phyloP scores from a whole-genome alignment of 2,329 filamentous ascomycete species.

The Blumeriella jaapii region DNA sequence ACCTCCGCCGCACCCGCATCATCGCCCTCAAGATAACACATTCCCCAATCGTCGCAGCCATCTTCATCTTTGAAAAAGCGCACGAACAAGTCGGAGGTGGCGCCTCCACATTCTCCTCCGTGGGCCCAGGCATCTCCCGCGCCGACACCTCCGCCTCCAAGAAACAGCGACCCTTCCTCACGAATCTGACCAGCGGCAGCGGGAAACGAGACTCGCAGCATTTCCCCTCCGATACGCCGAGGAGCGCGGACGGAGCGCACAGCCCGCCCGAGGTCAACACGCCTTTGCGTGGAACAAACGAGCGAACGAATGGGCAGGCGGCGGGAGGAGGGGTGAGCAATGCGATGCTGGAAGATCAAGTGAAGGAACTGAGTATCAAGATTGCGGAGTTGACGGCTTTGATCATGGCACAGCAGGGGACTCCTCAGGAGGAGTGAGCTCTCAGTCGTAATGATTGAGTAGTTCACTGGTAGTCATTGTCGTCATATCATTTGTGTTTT shows the following conservation, averaged over 20 bases:
- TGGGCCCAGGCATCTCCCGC: conserved; percentile 10
- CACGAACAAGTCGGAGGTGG: conserved; percentile 14
- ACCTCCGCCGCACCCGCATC: conserved; percentile 51
- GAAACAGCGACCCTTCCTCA: conserved; percentile 17
- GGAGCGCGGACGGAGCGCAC: conserved; percentile 4
- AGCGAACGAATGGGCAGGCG: background rate
- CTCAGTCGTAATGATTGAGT: too few species aligned
- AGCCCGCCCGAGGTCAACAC: conserved; percentile 13
- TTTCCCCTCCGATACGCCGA: conserved; percentile 7
- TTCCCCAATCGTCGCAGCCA: conserved; percentile 56
- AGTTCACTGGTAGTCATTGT: too few species aligned
- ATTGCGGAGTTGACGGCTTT: conserved; percentile 46
- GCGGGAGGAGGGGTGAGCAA: conserved; percentile 8
- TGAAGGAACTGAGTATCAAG: conserved; percentile 43
- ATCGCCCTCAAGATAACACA: conserved; percentile 51
- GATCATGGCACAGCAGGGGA: conserved; percentile 37
- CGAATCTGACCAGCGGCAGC: conserved; percentile 13
- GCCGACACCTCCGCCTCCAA: conserved; percentile 4
- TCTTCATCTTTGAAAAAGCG: conserved; percentile 41
- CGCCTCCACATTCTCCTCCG: conserved; percentile 14
- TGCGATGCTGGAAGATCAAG: conserved; percentile 34
- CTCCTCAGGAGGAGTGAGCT: conserved; percentile 23
- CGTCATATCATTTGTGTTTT: too few species aligned
- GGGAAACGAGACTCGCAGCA: conserved; percentile 12
- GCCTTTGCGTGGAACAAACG: conserved; percentile 1